These are phyloP conservation scores for Suillus discolor DNA, from an alignment of 768 basidiomycete species.

Conservation along the genomic window DNA sequence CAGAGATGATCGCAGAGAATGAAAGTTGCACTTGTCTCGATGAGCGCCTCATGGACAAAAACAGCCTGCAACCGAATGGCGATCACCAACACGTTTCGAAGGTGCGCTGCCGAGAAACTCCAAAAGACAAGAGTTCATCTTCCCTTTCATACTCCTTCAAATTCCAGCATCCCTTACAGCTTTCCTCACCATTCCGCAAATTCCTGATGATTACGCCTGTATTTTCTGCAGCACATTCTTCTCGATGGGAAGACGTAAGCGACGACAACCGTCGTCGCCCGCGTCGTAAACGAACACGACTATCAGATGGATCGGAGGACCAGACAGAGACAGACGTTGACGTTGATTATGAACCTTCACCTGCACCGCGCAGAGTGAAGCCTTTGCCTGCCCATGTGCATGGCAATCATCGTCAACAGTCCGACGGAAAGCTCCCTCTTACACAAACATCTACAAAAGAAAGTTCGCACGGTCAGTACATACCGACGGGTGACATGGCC, in stretches of 20 bases:
- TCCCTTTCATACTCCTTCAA: slow-evolving; percentile 1
- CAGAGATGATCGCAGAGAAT: neutral
- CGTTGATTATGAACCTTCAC: neutral
- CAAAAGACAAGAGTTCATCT: neutral
- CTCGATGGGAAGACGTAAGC: slow-evolving; percentile 26
- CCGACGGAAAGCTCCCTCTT: neutral
- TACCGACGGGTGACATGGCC: neutral
- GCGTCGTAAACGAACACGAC: slow-evolving; percentile 5
- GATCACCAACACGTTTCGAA: slow-evolving; percentile 1
- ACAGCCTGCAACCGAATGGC: slow-evolving; percentile 2
- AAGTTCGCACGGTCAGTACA: slow-evolving; percentile 11
- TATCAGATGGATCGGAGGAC: slow-evolving; percentile 5
- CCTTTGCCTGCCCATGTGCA: neutral
- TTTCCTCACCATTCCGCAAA: neutral
- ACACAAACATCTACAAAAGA: slow-evolving; percentile 1
- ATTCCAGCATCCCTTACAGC: neutral
- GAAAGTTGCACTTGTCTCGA: neutral
- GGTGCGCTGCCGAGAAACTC: neutral
- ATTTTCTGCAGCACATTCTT: slow-evolving; percentile 35
- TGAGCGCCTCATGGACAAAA: slow-evolving; percentile 6
- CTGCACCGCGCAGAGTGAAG: slow-evolving; percentile 1
- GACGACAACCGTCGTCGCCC: neutral
- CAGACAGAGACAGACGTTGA: slow-evolving; percentile 1
- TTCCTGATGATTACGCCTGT: slow-evolving; percentile 26
- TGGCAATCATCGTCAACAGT: slow-evolving; percentile 3